These are phyloP conservation scores for Ustilago tritici DNA, from an alignment of 1,284 basidiomycete genomes.

Conservation along the genomic window DNA sequence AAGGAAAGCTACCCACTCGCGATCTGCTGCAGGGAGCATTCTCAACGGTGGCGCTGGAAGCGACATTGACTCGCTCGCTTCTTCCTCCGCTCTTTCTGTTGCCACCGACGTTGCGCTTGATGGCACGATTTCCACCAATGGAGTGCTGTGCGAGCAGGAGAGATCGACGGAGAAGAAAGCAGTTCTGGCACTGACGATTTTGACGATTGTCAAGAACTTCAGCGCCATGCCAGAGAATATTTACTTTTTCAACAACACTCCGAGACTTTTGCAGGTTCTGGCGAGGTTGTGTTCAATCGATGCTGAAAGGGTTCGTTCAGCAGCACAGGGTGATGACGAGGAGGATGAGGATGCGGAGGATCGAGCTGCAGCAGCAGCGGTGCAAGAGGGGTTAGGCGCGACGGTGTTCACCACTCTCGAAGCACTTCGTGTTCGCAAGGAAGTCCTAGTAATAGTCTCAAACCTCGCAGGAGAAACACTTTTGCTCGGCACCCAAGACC, in stretches of 20 bases:
- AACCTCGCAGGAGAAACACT: conserved; percentile 76
- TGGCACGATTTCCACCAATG: conserved; percentile 34
- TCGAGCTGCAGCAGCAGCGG: background rate
- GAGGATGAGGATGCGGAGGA: conserved; percentile 10
- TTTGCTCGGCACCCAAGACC: conserved; percentile 69
- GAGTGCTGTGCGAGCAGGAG: conserved; percentile 47
- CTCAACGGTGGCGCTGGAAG: conserved; percentile 13
- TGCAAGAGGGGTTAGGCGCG: background rate
- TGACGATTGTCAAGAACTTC: conserved; percentile 89
- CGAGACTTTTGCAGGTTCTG: conserved; percentile 77
- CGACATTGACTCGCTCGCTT: conserved; percentile 21
- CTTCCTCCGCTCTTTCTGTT: conserved; percentile 12
- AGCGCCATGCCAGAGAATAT: conserved; percentile 81
- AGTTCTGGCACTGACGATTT: conserved; percentile 78
- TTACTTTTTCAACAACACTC: conserved; percentile 77
- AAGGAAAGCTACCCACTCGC: conserved; percentile 27
- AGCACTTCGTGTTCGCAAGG: conserved; percentile 80
- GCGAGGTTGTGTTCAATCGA: conserved; percentile 52
- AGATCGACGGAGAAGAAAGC: conserved; percentile 68
- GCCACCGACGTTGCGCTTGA: conserved; percentile 10
- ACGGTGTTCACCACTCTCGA: conserved; percentile 65
- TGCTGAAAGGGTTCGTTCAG: conserved; percentile 63
- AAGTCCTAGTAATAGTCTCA: conserved; percentile 80
- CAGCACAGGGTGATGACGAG: conserved; percentile 8
- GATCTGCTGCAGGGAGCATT: conserved; percentile 32